Percentiles rank a stretch among this genome's conserved stretches.
Conservation (phyloP, 768 basidiomycete genomes). For the Obba rivulosa region DNA sequence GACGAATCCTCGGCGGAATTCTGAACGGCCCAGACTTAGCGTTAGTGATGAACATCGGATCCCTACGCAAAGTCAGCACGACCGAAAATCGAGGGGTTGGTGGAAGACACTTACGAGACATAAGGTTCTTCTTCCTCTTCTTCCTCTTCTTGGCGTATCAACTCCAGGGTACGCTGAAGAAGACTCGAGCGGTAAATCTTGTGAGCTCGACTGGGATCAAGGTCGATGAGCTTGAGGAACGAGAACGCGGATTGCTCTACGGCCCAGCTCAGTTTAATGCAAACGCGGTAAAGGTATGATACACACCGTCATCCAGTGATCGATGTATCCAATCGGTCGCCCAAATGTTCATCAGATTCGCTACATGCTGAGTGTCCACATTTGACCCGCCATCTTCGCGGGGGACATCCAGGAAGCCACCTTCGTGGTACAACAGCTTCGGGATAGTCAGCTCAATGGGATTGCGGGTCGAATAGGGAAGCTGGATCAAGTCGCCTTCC, state of each 20-base stretch:
- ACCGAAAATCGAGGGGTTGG: background rate
- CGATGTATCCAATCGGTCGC: conserved; percentile 70
- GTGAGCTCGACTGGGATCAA: conserved; percentile 62
- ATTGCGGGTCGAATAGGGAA: conserved; percentile 84
- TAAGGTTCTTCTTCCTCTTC: conserved; percentile 37
- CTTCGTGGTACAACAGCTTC: conserved; percentile 68
- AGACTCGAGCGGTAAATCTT: conserved; percentile 54
- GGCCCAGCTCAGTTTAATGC: conserved; percentile 1
- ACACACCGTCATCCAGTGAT: conserved; percentile 65
- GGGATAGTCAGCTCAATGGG: conserved; percentile 81
- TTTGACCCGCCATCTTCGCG: conserved; percentile 42
- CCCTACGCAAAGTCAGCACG: conserved; percentile 31
- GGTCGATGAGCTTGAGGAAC: conserved; percentile 67
- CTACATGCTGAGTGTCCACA: conserved; percentile 48
- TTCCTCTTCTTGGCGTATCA: conserved; percentile 38
- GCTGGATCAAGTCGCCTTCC: conserved; percentile 78
- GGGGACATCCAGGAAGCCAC: conserved; percentile 66
- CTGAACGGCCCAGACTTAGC: conserved; percentile 28
- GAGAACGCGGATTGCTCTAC: conserved; percentile 58
- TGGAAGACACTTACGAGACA: conserved; percentile 34
- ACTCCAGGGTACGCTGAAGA: conserved; percentile 49
- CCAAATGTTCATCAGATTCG: conserved; percentile 88
- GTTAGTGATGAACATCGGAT: conserved; percentile 45
- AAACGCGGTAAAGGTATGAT: conserved; percentile 16
- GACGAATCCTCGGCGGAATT: conserved; percentile 27